phyloP scores from a whole-genome alignment of 2,329 filamentous ascomycete genomes.

The Calonectria henricotiae region DNA sequence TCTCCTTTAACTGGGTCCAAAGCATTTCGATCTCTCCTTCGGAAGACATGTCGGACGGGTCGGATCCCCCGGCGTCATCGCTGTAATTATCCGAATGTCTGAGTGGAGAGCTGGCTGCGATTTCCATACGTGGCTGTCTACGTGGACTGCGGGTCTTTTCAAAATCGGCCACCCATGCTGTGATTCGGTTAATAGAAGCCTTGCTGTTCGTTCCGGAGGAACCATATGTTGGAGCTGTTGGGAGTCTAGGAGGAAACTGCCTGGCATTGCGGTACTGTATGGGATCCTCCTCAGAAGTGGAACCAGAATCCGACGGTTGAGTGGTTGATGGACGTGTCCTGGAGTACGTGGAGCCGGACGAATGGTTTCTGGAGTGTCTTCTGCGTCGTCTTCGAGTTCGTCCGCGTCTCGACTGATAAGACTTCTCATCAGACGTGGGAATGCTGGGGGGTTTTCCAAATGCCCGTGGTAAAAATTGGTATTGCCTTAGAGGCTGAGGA shows the following conservation, averaged over 20 bases:
- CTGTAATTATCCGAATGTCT: conserved; percentile 36
- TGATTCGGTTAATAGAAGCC: conserved; percentile 55
- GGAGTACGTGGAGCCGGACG: conserved; percentile 49
- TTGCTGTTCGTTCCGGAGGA: conserved; percentile 49
- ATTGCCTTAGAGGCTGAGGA: conserved; percentile 10
- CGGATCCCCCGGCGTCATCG: conserved; percentile 35
- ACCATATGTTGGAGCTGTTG: conserved; percentile 48
- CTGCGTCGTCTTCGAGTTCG: background rate
- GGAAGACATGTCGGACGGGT: conserved; percentile 38
- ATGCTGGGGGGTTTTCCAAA: conserved; percentile 15
- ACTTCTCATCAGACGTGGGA: conserved; percentile 27
- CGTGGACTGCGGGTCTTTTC: conserved; percentile 52
- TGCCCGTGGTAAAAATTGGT: background rate
- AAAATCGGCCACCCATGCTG: conserved; percentile 56
- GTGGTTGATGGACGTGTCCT: conserved; percentile 46
- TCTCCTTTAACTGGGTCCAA: conserved; percentile 59
- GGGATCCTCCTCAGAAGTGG: conserved; percentile 52
- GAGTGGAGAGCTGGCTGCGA: conserved; percentile 24
- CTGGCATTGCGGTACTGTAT: conserved; percentile 54
- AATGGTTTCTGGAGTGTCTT: conserved; percentile 15
- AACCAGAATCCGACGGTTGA: conserved; percentile 46
- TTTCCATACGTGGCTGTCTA: conserved; percentile 38
- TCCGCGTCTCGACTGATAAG: conserved; percentile 26
- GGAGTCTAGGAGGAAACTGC: conserved; percentile 56
- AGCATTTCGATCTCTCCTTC: conserved; percentile 55